A percentile compares a stretch with the other conserved stretches of the same genome.
Evolutionary conservation across 768 basidiomycete genomes (phyloP).

Genomic region (Tricholoma terreum): DNA sequence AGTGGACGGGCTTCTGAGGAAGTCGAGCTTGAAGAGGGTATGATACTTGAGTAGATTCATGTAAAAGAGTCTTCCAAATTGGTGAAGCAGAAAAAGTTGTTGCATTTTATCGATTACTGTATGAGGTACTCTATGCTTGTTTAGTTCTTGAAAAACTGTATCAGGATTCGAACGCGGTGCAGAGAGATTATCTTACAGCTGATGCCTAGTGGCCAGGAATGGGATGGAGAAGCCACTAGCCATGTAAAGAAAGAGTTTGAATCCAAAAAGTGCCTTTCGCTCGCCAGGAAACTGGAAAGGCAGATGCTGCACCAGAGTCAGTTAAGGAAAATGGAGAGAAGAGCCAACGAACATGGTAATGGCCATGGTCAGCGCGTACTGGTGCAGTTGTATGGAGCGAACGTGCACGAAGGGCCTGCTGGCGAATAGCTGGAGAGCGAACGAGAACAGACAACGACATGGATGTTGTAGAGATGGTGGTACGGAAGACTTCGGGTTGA

Average conservation of each 20-base stretch:
- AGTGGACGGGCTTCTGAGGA: constrained; percentile 3
- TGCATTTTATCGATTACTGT: background rate
- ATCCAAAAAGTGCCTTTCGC: constrained; percentile 47
- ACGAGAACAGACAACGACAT: constrained; percentile 44
- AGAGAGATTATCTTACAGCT: constrained; percentile 53
- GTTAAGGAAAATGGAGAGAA: constrained; percentile 1
- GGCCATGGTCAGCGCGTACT: constrained; percentile 47
- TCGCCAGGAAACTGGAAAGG: constrained; percentile 54
- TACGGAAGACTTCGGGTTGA: constrained; percentile 14
- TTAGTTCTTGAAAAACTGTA: constrained; percentile 38
- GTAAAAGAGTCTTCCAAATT: background rate
- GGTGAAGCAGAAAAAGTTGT: background rate
- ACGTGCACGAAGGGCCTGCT: constrained; percentile 34
- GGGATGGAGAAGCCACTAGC: constrained; percentile 62
- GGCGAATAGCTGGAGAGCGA: constrained; percentile 38
- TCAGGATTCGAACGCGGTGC: constrained; percentile 1
- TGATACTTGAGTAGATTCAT: constrained; percentile 12
- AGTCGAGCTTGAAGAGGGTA: constrained; percentile 15
- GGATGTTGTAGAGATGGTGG: constrained; percentile 2
- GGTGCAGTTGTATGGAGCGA: constrained; percentile 39
- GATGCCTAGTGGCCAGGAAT: constrained; percentile 56
- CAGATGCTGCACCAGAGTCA: constrained; percentile 40
- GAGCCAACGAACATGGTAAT: constrained; percentile 52
- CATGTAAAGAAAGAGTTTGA: constrained; percentile 49
- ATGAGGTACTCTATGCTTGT: constrained; percentile 9